These are phyloP conservation scores for Kwoniella sp. DNA, from an alignment of 768 basidiomycete species.

Conservation along the genomic window DNA sequence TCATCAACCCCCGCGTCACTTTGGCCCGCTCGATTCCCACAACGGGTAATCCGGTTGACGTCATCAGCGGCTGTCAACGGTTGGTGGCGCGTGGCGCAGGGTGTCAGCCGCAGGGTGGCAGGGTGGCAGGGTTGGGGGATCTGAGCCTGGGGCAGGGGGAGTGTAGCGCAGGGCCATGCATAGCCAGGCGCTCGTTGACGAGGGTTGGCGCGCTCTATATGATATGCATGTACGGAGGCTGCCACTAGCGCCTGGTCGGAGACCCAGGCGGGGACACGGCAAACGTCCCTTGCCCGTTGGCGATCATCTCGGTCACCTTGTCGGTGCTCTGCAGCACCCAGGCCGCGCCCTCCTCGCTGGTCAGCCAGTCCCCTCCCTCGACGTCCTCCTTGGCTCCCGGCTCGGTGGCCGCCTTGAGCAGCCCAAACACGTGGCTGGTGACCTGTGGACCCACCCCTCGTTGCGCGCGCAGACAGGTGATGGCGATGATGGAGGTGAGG, in stretches of 20 bases:
- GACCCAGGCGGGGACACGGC: constrained; percentile 17
- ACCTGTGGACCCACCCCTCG: constrained; percentile 80
- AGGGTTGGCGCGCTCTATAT: no score
- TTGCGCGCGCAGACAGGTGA: constrained; percentile 79
- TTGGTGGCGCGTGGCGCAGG: no score
- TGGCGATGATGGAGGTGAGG: constrained; percentile 76
- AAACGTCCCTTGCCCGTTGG: constrained; percentile 47
- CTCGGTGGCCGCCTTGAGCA: constrained; percentile 67
- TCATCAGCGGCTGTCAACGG: no score
- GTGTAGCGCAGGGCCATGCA: no score
- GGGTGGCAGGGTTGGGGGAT: no score
- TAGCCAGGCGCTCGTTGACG: no score
- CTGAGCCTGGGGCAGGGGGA: no score
- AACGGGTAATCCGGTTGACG: no score
- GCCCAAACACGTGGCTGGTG: constrained; percentile 80
- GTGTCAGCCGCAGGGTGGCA: no score
- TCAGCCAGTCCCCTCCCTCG: constrained; percentile 62
- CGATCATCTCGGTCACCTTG: constrained; percentile 70
- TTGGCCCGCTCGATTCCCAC: no score
- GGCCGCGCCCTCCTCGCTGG: constrained; percentile 78
- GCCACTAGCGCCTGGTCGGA: neutral
- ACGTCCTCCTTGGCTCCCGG: constrained; percentile 55
- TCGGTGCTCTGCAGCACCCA: constrained; percentile 84
- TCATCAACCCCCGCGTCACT: no score
- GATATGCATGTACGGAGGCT: neutral